phyloP scores from a whole-genome alignment of 2,329 filamentous ascomycete species.

The Xylaria sp. region DNA sequence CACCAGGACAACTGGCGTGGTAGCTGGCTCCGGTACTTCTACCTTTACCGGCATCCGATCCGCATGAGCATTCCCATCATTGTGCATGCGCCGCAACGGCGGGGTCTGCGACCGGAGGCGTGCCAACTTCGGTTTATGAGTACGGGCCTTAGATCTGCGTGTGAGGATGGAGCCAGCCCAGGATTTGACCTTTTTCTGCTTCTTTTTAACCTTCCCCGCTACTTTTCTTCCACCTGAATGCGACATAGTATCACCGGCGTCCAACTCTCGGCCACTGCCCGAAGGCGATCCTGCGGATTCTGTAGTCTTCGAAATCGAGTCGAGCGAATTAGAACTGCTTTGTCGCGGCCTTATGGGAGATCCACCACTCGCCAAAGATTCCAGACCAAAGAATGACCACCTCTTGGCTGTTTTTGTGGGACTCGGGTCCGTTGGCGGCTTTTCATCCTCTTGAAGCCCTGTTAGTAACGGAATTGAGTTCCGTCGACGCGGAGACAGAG shows the following conservation, averaged over 20 bases:
- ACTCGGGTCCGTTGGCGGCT: slow-evolving; percentile 45
- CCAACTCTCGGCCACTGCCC: slow-evolving; percentile 41
- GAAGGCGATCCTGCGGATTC: slow-evolving; percentile 38
- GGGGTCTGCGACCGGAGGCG: slow-evolving; percentile 51
- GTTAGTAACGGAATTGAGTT: slow-evolving; percentile 62
- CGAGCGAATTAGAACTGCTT: slow-evolving; percentile 50
- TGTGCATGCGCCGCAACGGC: slow-evolving; percentile 41
- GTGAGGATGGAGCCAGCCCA: slow-evolving; percentile 71
- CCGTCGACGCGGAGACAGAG: slow-evolving; percentile 51
- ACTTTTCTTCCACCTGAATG: slow-evolving; percentile 36
- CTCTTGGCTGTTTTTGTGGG: slow-evolving; percentile 57
- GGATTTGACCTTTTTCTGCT: slow-evolving; percentile 75
- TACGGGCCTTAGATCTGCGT: slow-evolving; percentile 58
- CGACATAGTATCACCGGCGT: slow-evolving; percentile 26
- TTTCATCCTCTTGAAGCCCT: slow-evolving; percentile 42
- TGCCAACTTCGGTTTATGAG: slow-evolving; percentile 45
- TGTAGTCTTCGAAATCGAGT: slow-evolving; percentile 38
- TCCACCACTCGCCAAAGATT: slow-evolving; percentile 51
- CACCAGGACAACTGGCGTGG: slow-evolving; percentile 45
- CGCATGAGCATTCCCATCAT: slow-evolving; percentile 33
- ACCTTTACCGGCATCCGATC: too few relatives aligned
- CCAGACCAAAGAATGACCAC: slow-evolving; percentile 66
- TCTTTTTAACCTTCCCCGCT: slow-evolving; percentile 50
- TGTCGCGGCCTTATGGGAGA: slow-evolving; percentile 53
- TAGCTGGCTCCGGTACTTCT: slow-evolving; percentile 33